Base-by-base conservation (phyloP, 805 yeast genomes). In the Wickerhamiella dianesei region DNA sequence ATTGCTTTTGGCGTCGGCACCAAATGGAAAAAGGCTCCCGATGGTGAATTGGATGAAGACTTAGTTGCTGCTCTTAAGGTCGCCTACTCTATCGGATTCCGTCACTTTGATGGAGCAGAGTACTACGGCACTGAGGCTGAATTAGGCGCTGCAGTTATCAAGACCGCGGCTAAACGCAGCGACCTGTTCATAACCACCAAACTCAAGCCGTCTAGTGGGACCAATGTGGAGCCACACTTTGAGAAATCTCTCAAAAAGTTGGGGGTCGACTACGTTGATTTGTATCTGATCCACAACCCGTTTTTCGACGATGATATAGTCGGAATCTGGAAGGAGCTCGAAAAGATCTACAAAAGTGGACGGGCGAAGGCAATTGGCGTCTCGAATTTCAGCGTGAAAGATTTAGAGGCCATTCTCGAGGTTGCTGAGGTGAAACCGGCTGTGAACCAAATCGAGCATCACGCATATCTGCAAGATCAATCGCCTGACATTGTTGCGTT, bases 371-470 rank as follows among this genome's bases (percentile, higher is more conserved):
- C 65, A 43, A 74, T 80, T 47, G 85, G 85, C 18, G 82, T 80
- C 8, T 76, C 82, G 35, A 79, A 79, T 61, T 79, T 69, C 57
- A 82, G 82, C 16, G 58, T 65, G 20, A 67, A 68, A 43, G 83
- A 79, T 56, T 54, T 79, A 21, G 62, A 75, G 54, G 81, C 78
- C 59, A 60, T 80, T 19, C 64, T 77, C 37, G 63, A 70, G 50
- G 48, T 48, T 35, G 56, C 56, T 3, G 35, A 37, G 17, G 41
- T 53, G 35, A 35, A 29, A 32, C 88, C 95, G 0, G 84, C 79
- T 0, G 80, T 82, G 40, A 80, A 85, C 61, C 94, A 86, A 61
- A 75, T 85, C 57, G 95, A 84, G 63, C 72, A 83, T 44, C 83
- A 85, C 50, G 94, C 92, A n/a, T 83, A 89, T 86, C 68, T 80